These are phyloP conservation scores for Rugonectria rugulosa DNA, from an alignment of 2,329 filamentous ascomycete genomes.

Conservation along the genomic window DNA sequence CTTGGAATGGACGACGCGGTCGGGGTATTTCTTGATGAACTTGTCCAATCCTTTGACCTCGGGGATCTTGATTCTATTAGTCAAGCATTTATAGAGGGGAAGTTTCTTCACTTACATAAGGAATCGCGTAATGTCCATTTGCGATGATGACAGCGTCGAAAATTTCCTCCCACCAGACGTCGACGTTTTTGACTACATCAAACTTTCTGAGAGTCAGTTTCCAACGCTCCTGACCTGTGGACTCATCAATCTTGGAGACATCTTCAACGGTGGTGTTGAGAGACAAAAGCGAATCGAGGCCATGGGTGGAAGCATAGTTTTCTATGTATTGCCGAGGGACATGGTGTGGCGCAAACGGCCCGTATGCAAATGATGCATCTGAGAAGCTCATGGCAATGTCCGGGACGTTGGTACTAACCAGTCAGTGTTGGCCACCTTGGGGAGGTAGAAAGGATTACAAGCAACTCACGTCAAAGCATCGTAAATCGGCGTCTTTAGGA, in stretches of 20 bases:
- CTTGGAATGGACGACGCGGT: constrained; percentile 54
- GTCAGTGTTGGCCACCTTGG: fast-evolving
- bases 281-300: constrained; percentile 53
- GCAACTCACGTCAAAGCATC: constrained; percentile 55
- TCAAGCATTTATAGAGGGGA: fast-evolving
- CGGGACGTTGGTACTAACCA: constrained; percentile 60
- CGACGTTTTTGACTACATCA: constrained; percentile 51
- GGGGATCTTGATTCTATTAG: constrained; percentile 47
- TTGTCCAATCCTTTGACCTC: constrained; percentile 52
- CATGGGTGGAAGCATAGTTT: constrained; percentile 60
- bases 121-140: constrained; percentile 54
- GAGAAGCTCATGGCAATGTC: constrained; percentile 65
- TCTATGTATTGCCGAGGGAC: constrained; percentile 64
- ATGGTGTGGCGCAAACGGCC: constrained; percentile 63
- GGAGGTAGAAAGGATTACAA: not conserved
- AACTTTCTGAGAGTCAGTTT: constrained; percentile 56
- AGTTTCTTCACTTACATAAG: constrained; percentile 50
- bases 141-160: constrained; percentile 56
- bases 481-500: constrained; percentile 58
- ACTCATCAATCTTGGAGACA: constrained; percentile 44
- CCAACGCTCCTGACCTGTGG: constrained; percentile 46
- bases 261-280: constrained; percentile 62
- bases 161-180: constrained; percentile 61
- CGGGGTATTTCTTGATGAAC: constrained; percentile 49
- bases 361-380: constrained; percentile 60